Conservation (phyloP, 805 yeast species). For the Lipomyces sp. region DNA sequence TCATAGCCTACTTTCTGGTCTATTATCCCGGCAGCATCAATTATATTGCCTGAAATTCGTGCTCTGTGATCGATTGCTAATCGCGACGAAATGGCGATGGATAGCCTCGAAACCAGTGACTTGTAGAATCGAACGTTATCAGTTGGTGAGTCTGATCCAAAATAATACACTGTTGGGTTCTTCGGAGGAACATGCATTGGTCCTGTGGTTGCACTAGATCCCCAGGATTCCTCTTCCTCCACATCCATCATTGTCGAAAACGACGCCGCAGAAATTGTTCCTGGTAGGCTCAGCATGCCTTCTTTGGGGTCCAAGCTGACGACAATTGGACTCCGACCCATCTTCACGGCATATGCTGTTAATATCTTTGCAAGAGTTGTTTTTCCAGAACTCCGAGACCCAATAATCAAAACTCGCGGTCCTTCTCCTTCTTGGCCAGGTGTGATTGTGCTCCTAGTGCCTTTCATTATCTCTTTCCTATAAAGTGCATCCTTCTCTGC, state of each 20-base stretch:
- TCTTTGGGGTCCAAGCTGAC: slow-evolving; percentile 79
- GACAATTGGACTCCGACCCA: slow-evolving; percentile 67
- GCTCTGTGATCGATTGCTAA: slow-evolving; percentile 55
- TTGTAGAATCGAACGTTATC: slow-evolving; percentile 65
- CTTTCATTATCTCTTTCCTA: slow-evolving; percentile 44
- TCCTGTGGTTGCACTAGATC: slow-evolving; percentile 77
- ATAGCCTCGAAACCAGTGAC: slow-evolving; percentile 55
- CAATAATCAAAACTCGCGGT: slow-evolving; percentile 73
- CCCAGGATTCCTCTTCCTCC: slow-evolving; percentile 68
- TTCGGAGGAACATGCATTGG: slow-evolving; percentile 63
- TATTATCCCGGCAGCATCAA: slow-evolving; percentile 74
- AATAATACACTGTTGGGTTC: slow-evolving; percentile 83
- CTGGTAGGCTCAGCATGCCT: slow-evolving; percentile 73
- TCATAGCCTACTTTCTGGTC: slow-evolving; percentile 53
- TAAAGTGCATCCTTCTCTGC: slow-evolving; percentile 26
- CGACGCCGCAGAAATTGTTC: slow-evolving; percentile 82
- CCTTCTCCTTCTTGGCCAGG: slow-evolving; percentile 38
- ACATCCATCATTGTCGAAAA: slow-evolving; percentile 80
- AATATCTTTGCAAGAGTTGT: slow-evolving; percentile 72
- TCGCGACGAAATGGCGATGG: slow-evolving; percentile 54
- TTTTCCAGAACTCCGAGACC: slow-evolving; percentile 77
- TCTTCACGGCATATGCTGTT: slow-evolving; percentile 74
- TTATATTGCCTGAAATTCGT: slow-evolving; percentile 59
- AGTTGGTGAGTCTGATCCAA: slow-evolving; percentile 65
- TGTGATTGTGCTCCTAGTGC: slow-evolving; percentile 37